phyloP scores from a whole-genome alignment of 2,329 filamentous ascomycete genomes.

The Harringtonia aguacate region DNA sequence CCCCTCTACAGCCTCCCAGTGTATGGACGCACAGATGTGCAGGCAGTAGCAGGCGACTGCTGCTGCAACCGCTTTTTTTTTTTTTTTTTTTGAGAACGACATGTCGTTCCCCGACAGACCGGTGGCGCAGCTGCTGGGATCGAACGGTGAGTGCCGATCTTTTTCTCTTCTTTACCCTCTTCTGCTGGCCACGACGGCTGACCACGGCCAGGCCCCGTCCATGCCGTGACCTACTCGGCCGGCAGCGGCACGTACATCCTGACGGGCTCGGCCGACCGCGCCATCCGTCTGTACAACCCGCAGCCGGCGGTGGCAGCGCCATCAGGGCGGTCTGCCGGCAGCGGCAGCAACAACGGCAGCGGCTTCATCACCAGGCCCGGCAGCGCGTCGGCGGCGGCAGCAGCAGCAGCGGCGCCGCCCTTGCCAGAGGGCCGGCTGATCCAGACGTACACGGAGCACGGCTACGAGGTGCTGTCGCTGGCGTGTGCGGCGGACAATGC shows the following conservation, averaged over 20 bases:
- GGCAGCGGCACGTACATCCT: conserved; percentile 68
- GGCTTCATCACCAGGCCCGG: conserved; percentile 8
- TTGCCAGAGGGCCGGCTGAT: conserved; percentile 47
- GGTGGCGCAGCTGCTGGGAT: conserved; percentile 44
- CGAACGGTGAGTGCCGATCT: conserved; percentile 36
- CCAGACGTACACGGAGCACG: conserved; percentile 81
- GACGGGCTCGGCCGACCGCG: conserved; percentile 75
- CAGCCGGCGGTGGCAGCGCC: conserved; percentile 29
- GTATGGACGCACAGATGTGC: not conserved
- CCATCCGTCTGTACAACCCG: conserved; percentile 79
- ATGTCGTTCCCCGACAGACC: conserved; percentile 39
- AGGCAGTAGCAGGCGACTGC: not conserved
- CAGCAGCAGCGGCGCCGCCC: conserved; percentile 23
- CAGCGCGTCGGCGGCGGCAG: conserved; percentile 11
- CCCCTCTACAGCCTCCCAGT: too few species aligned
- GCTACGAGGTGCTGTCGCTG: conserved; percentile 82
- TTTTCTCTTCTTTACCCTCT: not conserved
- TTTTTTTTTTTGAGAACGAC: not conserved
- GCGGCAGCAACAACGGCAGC: not conserved
- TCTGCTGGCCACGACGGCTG: not conserved
- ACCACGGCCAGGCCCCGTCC: conserved; percentile 51
- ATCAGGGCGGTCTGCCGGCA: not conserved
- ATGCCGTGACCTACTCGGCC: conserved; percentile 62
- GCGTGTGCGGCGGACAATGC: conserved; percentile 67
- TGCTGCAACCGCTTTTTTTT: too few species aligned